Conservation (phyloP, 2,329 filamentous ascomycete species). For the Cercospora zeae-maydis region DNA sequence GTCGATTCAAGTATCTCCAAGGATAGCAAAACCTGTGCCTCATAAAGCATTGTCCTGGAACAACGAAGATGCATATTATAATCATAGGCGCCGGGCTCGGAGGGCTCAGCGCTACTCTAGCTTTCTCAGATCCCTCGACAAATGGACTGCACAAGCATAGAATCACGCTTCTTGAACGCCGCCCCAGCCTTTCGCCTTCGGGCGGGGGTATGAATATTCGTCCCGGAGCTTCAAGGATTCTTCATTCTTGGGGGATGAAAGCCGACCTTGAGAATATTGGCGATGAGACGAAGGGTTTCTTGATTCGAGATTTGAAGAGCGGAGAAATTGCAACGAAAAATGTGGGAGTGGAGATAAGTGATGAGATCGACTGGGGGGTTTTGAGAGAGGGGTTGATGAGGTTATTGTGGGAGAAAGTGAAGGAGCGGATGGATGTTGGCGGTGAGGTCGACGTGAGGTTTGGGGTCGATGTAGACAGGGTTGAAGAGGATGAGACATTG, state of each 20-base stretch:
- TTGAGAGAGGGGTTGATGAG: constrained; percentile 10
- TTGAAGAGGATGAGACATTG: not conserved
- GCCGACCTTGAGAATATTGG: constrained; percentile 10
- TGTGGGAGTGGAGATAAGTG: not conserved
- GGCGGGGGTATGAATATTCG: constrained; percentile 20
- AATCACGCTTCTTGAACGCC: constrained; percentile 25
- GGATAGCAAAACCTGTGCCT: not conserved
- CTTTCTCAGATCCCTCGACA: constrained; percentile 8
- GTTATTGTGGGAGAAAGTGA: not conserved
- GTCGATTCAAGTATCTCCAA: not conserved
- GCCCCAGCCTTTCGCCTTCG: not conserved
- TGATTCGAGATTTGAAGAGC: constrained; percentile 7
- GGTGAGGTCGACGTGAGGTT: not conserved
- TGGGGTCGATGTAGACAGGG: not conserved
- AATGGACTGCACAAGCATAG: constrained; percentile 22
- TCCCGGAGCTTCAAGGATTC: constrained; percentile 13
- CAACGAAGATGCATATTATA: constrained; percentile 18
- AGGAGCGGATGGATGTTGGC: not conserved
- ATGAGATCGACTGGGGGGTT: constrained; percentile 7
- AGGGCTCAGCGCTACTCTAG: constrained; percentile 28
- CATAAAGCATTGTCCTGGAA: not conserved
- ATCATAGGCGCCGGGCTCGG: constrained; percentile 22
- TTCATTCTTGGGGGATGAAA: constrained; percentile 14
- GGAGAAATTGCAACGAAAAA: constrained; percentile 11
- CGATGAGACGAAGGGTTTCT: constrained; percentile 4